phyloP scores from a whole-genome alignment of 305 asterid species.

The Solanum hybrid region DNA sequence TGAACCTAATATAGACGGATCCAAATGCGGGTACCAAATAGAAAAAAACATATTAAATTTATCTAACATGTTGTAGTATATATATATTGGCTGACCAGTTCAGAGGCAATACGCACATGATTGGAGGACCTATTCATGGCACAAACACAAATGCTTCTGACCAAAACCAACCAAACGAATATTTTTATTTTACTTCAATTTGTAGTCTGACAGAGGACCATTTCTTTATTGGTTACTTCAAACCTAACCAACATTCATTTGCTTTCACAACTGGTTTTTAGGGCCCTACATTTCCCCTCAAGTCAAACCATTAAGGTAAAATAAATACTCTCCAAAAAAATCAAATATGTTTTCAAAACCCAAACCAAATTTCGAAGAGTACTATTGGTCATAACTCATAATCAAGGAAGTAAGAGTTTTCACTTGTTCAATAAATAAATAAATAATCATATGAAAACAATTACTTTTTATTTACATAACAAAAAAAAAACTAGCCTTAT shows the following conservation, averaged over 20 bases:
- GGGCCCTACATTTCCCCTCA: not conserved
- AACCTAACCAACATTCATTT: not conserved
- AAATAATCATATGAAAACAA: not conserved
- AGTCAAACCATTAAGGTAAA: not conserved
- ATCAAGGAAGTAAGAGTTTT: not conserved
- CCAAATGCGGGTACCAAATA: too few species aligned
- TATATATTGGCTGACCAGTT: not conserved
- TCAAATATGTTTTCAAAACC: not conserved
- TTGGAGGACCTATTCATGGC: not conserved
- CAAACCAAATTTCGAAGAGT: not conserved
- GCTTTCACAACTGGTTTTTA: not conserved
- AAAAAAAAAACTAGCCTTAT: not conserved
- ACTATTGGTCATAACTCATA: not conserved
- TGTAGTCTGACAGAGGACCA: not conserved
- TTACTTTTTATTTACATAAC: not conserved
- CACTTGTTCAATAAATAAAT: not conserved
- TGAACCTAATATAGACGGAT: too few species aligned
- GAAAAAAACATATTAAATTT: too few species aligned
- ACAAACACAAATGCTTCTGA: not conserved
- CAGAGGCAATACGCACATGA: not conserved
- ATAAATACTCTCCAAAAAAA: not conserved
- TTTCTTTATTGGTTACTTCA: not conserved
- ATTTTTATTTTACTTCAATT: not conserved
- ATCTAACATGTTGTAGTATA: not conserved
- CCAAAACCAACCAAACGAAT: slow-evolving; percentile 1